A percentile compares a stretch with the other conserved stretches of the same genome.
phyloP scores from a whole-genome alignment of 345 rosid species.

The Corchorus olitorius region DNA sequence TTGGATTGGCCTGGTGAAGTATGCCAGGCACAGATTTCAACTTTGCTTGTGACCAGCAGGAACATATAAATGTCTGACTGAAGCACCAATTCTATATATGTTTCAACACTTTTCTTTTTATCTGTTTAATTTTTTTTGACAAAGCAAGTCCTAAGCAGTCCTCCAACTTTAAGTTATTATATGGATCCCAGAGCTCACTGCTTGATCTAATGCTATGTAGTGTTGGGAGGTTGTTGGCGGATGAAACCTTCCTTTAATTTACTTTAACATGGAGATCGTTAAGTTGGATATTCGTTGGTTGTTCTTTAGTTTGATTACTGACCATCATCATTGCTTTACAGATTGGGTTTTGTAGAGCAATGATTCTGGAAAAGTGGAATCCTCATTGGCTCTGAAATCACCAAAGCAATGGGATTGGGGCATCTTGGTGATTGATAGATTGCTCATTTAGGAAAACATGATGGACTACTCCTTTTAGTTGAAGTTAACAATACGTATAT shows the following conservation, averaged over 20 bases:
- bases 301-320: neutral
- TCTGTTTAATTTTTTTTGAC: neutral
- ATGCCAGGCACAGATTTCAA: slow-evolving; percentile 15
- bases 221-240: neutral
- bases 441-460: neutral
- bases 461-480: neutral
- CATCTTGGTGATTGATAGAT: neutral
- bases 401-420: neutral
- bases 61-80: neutral
- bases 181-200: neutral
- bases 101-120: neutral
- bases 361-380: slow-evolving; percentile 2
- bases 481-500: neutral
- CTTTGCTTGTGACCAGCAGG: slow-evolving; percentile 4
- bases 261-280: neutral
- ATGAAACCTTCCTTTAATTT: neutral
- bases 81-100: neutral
- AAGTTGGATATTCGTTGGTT: neutral
- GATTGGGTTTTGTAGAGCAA: neutral
- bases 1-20: slow-evolving; percentile 10
- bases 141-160: neutral
- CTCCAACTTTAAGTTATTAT: neutral
- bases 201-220: neutral
- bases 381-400: slow-evolving; percentile 6
- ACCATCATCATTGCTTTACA: neutral